These are phyloP conservation scores for Aaosphaeria pasadenensis DNA, from an alignment of 2,329 filamentous ascomycete species.

Conservation along the genomic window DNA sequence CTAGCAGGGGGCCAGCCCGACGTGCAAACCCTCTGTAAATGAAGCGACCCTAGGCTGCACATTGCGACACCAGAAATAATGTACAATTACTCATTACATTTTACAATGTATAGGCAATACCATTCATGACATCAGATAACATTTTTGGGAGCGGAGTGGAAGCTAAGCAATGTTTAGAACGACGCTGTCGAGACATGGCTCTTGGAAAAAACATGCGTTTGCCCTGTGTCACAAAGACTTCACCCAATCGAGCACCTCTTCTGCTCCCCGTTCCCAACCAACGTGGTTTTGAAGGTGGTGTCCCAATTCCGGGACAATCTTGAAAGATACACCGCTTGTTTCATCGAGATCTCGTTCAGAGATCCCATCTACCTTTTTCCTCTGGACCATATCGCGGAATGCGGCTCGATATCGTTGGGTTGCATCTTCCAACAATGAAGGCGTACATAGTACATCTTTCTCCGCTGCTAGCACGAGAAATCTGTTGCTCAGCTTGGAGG, in stretches of 20 bases:
- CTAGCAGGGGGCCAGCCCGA: too few species aligned
- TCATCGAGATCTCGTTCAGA: slow-evolving; percentile 4
- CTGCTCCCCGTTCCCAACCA: slow-evolving; percentile 47
- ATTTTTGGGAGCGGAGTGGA: too few species aligned
- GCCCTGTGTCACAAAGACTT: slow-evolving; percentile 6
- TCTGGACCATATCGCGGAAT: slow-evolving; percentile 25
- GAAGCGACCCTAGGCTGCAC: too few species aligned
- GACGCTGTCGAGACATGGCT: too few species aligned
- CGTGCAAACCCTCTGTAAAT: too few species aligned
- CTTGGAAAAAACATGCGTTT: too few species aligned
- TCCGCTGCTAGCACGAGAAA: slow-evolving; percentile 24
- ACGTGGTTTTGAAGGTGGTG: slow-evolving; percentile 56
- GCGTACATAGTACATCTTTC: slow-evolving; percentile 25
- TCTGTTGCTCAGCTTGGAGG: slow-evolving; percentile 6
- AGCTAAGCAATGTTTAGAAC: too few species aligned
- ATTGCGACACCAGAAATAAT: too few species aligned
- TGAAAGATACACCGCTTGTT: slow-evolving; percentile 39
- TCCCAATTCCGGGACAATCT: slow-evolving; percentile 44
- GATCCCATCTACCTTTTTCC: slow-evolving; percentile 29
- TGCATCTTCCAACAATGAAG: slow-evolving; percentile 30
- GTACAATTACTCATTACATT: too few species aligned
- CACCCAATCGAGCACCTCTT: slow-evolving; percentile 45
- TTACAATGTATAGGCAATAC: too few species aligned
- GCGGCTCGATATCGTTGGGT: slow-evolving; percentile 39
- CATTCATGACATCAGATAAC: too few species aligned